These are phyloP conservation scores for Lenzites betulinus DNA, from an alignment of 768 basidiomycete genomes.

Conservation along the genomic window DNA sequence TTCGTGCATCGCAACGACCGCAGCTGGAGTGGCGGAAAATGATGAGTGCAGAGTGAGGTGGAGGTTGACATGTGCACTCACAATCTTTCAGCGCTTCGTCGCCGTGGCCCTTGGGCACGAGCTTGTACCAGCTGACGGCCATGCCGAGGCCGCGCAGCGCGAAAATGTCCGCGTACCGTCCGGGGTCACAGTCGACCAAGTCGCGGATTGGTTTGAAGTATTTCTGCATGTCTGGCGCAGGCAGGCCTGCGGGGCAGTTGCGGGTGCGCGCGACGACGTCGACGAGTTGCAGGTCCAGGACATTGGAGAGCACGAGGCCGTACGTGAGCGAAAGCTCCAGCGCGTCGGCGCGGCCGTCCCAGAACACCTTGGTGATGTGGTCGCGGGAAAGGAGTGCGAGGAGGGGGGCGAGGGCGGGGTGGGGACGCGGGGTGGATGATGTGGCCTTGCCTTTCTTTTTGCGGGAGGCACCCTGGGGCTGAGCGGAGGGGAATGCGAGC, in stretches of 20 bases:
- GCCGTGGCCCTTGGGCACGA: neutral
- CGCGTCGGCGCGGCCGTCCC: conserved; percentile 44
- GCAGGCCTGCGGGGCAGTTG: neutral
- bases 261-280: conserved; percentile 36
- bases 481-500: conserved; percentile 6
- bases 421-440: neutral
- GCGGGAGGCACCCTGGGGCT: neutral
- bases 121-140: neutral
- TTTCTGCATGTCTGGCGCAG: neutral
- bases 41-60: too few species aligned
- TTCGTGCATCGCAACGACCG: conserved; percentile 41
- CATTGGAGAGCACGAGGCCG: conserved; percentile 30
- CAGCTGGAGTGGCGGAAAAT: conserved; percentile 32
- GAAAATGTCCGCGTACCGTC: conserved; percentile 2
- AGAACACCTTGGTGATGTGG: conserved; percentile 38
- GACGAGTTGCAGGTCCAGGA: conserved; percentile 44
- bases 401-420: conserved; percentile 31
- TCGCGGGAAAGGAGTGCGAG: conserved; percentile 32
- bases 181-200: neutral
- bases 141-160: neutral
- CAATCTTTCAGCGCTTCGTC: conserved; percentile 2
- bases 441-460: too few species aligned
- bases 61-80: neutral
- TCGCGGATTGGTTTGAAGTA: neutral
- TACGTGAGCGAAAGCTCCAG: conserved; percentile 35